Conservation (phyloP, 148 eudicot species). For the Silene conica region DNA sequence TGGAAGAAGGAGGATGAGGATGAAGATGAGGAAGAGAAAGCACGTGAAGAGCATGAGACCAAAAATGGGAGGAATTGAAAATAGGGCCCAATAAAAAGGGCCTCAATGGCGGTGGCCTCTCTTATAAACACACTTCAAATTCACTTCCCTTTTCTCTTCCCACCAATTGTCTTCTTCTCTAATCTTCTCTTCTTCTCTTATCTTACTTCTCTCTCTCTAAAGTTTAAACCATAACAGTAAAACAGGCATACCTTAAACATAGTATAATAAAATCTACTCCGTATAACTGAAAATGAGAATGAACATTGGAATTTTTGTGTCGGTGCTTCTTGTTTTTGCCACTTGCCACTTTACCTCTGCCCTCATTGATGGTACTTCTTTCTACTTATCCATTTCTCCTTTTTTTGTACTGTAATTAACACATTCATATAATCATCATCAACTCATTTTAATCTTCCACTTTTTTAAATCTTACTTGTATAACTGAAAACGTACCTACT, state of each 20-base stretch:
- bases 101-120: slow-evolving; percentile 16
- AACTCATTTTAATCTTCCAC: no score
- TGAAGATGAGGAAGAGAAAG: not conserved
- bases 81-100: slow-evolving; percentile 5
- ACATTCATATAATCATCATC: no score
- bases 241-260: no score
- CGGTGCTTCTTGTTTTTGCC: slow-evolving; percentile 38
- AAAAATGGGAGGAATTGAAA: slow-evolving; percentile 21
- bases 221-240: not conserved
- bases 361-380: slow-evolving; percentile 44
- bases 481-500: no score
- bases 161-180: slow-evolving; percentile 2
- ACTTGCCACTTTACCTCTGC: slow-evolving; percentile 38
- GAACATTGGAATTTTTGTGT: slow-evolving; percentile 20
- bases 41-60: not conserved
- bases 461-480: no score
- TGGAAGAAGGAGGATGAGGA: not conserved
- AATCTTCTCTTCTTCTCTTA: slow-evolving; percentile 5
- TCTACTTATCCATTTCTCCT: not conserved
- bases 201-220: slow-evolving; percentile 15
- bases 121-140: slow-evolving; percentile 28
- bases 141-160: not conserved
- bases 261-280: not conserved
- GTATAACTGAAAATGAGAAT: slow-evolving; percentile 26
- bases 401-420: no score